These are phyloP conservation scores for Candida tammaniensis DNA, from an alignment of 805 yeast species.

Conservation along the genomic window DNA sequence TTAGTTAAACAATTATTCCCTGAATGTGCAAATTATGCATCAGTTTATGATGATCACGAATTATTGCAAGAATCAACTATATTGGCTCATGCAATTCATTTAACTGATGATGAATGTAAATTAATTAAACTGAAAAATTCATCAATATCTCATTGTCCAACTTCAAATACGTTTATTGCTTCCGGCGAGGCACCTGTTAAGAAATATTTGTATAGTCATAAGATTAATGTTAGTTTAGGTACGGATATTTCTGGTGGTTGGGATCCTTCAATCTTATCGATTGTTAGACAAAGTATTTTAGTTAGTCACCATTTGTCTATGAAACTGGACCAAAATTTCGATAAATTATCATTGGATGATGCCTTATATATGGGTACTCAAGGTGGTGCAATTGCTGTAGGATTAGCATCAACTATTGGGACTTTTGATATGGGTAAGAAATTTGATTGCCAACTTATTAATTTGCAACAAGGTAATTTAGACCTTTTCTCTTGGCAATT, in stretches of 20 bases:
- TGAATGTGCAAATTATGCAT: slow-evolving; percentile 62
- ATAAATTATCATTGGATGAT: slow-evolving; percentile 62
- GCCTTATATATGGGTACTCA: slow-evolving; percentile 78
- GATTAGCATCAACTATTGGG: slow-evolving; percentile 58
- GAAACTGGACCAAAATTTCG: slow-evolving; percentile 36
- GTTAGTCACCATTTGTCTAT: slow-evolving; percentile 42
- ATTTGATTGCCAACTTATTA: slow-evolving; percentile 82
- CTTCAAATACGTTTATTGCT: slow-evolving; percentile 81
- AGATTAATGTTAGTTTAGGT: slow-evolving; percentile 70
- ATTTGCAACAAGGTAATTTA: slow-evolving; percentile 54
- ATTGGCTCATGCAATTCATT: slow-evolving; percentile 86
- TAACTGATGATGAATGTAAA: slow-evolving; percentile 60
- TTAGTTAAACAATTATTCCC: slow-evolving; percentile 78
- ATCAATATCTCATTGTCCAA: slow-evolving; percentile 92
- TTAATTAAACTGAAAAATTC: slow-evolving; percentile 52
- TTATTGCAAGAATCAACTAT: slow-evolving; percentile 66
- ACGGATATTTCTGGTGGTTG: slow-evolving; percentile 44
- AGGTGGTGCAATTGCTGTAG: slow-evolving; percentile 84
- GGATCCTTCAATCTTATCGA: slow-evolving; percentile 37
- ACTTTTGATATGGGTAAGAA: slow-evolving; percentile 72
- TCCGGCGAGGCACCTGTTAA: slow-evolving; percentile 88
- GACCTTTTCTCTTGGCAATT: slow-evolving; percentile 77
- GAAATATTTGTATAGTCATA: slow-evolving; percentile 55
- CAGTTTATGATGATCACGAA: slow-evolving; percentile 66
- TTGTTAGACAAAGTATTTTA: slow-evolving; percentile 31